Percentiles rank a stretch among this genome's conserved stretches.
phyloP scores from a whole-genome alignment of 148 eudicot genomes.

The Fallopia convolvulus region DNA sequence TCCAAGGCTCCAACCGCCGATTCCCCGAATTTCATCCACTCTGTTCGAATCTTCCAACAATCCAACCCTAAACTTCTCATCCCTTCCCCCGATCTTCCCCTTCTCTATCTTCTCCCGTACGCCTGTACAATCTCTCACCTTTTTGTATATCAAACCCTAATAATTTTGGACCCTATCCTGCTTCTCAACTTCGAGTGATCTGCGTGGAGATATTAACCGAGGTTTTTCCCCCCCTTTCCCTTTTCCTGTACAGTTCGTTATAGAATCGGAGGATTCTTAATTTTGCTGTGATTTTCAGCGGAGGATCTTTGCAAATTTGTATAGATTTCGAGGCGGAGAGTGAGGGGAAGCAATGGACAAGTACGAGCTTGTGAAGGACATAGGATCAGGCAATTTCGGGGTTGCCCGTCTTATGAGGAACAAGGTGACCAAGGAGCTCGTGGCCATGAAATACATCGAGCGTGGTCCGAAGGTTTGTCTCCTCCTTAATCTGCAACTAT shows the following conservation, averaged over 20 bases:
- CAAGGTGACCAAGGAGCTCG: slow-evolving; percentile 17
- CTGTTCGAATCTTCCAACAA: slow-evolving; percentile 7
- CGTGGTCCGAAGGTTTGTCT: slow-evolving; percentile 48
- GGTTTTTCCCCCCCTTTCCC: no score
- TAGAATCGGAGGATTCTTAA: not conserved
- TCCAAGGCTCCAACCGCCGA: not conserved
- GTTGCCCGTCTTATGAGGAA: slow-evolving; percentile 19
- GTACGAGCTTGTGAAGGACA: slow-evolving; percentile 20
- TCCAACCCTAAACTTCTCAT: slow-evolving; percentile 6
- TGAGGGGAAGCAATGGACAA: slow-evolving; percentile 10
- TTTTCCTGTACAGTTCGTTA: not conserved
- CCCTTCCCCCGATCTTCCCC: not conserved
- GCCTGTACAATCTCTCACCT: not conserved
- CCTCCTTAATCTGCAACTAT: not conserved
- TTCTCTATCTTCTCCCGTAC: not conserved
- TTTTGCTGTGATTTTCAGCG: not conserved
- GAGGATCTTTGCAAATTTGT: not conserved
- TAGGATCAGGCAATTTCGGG: slow-evolving; percentile 18
- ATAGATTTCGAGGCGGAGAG: not conserved
- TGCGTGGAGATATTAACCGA: not conserved
- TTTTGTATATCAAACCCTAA: not conserved
- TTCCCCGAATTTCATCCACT: slow-evolving; percentile 10
- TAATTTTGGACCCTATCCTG: not conserved
- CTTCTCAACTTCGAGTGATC: slow-evolving; percentile 1
- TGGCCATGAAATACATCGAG: slow-evolving; percentile 18